Evolutionary conservation across 257 asterid species (phyloP), one percentile per base, ranked within the genome.

Genomic region (Solanum microdontum): DNA sequence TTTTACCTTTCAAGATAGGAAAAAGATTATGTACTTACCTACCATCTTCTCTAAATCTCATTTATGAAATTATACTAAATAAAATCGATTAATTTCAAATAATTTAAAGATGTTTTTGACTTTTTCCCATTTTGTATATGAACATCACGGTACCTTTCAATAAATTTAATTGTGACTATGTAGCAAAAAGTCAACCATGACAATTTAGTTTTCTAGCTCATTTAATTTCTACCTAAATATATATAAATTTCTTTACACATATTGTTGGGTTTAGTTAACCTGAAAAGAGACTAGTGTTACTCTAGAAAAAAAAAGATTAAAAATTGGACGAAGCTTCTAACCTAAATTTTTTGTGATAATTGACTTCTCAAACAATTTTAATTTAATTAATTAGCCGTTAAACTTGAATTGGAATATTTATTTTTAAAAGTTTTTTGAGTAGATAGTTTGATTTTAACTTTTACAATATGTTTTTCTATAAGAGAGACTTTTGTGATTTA

Each of bases 201-300:
- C 8, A 80, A 45, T 26, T 80, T 45, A 43, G 10, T 80, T 80
- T 45, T 80, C 66, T 45, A 13, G 26, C 39, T 80, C 8, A 43
- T 80, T 69, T 30, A 69, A 69, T 69, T 80, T 80, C 66, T 28
- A 28, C 26, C 19, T 15, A 14, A 21, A 76, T 43, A 26, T 28
- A 8, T 43, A 4, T 40, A 39, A 39, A 77, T n/a, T 77, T 40
- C 24, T 13, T 79, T 26, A 43, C 62, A 77, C 24, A 40, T 79
- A 26, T 15, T 80, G 19, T 80, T 80, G 26, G 0, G 66, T 80
- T 80, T 80, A 2, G 68, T 45, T 80, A 19, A 26, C 68, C 39
- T 26, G 39, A 80, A 80, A 80, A 80, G 68, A 45, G 39, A 24
- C n/a, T n/a, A n/a, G n/a, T n/a, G n/a, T n/a, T n/a, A n/a, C n/a